Conservation (phyloP, 768 basidiomycete genomes). For the Mycena venus region DNA sequence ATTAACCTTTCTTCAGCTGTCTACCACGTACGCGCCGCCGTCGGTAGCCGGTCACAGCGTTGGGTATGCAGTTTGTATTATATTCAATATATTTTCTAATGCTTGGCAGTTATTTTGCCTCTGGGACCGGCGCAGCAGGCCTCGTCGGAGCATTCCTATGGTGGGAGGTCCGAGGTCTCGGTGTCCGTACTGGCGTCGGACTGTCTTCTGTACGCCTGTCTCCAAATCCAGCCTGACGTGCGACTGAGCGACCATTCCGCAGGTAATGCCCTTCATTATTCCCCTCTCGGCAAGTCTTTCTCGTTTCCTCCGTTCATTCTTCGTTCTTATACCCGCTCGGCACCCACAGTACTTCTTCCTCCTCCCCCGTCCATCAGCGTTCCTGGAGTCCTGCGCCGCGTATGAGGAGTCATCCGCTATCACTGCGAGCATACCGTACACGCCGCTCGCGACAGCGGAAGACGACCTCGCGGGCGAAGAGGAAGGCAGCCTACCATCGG, state of each 20-base stretch:
- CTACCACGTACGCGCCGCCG: conserved; percentile 79
- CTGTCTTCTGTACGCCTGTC: conserved; percentile 79
- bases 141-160: conserved; percentile 93
- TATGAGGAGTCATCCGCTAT: conserved; percentile 53
- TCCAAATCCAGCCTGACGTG: neutral
- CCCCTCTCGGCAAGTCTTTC: conserved; percentile 60
- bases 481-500: conserved; percentile 49
- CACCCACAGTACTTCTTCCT: conserved; percentile 70
- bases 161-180: conserved; percentile 92
- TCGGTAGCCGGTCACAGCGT: conserved; percentile 84
- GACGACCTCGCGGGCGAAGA: conserved; percentile 56
- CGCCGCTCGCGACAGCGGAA: conserved; percentile 57
- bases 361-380: conserved; percentile 72
- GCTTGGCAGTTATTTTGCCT: conserved; percentile 82
- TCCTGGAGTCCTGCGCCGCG: conserved; percentile 54
- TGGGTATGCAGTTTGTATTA: conserved; percentile 62
- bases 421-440: conserved; percentile 55
- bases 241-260: conserved; percentile 15
- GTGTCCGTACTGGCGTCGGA: conserved; percentile 87
- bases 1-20: conserved; percentile 94
- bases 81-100: neutral
- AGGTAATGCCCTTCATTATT: conserved; percentile 89
- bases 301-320: neutral
- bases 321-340: neutral
- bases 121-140: conserved; percentile 95